phyloP scores from a whole-genome alignment of 768 basidiomycete genomes.

The Brasilioporus rufonigricans region DNA sequence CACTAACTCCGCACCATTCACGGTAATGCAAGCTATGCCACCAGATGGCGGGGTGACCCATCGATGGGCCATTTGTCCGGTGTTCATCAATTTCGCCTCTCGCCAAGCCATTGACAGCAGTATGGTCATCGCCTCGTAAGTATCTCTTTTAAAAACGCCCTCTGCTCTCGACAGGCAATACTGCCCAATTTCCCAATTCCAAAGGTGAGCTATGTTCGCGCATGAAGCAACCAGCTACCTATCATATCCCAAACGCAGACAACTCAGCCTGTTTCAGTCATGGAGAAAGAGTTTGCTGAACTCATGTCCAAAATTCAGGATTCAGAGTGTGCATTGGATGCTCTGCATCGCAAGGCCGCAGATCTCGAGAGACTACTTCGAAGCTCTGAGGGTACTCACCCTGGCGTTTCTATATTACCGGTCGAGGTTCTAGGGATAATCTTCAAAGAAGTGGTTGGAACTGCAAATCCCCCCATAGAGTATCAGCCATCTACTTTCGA shows the following conservation, averaged over 20 bases:
- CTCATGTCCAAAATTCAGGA: constrained; percentile 22
- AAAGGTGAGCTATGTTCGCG: constrained; percentile 11
- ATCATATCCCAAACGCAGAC: constrained; percentile 3
- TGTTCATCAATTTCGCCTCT: constrained; percentile 11
- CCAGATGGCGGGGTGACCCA: too few species aligned
- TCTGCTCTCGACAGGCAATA: neutral
- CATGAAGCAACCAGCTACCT: neutral
- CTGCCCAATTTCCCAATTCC: neutral
- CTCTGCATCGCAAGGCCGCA: constrained; percentile 20
- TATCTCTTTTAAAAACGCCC: constrained; percentile 12
- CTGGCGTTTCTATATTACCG: constrained; percentile 22
- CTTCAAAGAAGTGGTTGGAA: constrained; percentile 18
- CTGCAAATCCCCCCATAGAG: neutral
- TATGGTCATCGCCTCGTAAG: constrained; percentile 7
- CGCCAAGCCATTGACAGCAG: neutral
- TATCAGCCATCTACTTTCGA: constrained; percentile 1
- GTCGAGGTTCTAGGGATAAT: constrained; percentile 28
- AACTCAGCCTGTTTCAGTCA: constrained; percentile 2
- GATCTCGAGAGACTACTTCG: constrained; percentile 9
- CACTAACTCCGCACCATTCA: neutral
- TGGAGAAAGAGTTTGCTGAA: constrained; percentile 14
- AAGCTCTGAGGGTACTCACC: neutral
- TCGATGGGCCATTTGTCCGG: neutral
- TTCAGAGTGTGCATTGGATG: constrained; percentile 16
- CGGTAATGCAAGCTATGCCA: neutral